Evolutionary conservation across 2,329 filamentous ascomycete species (phyloP).

Genomic region (Dactylellina sp.): DNA sequence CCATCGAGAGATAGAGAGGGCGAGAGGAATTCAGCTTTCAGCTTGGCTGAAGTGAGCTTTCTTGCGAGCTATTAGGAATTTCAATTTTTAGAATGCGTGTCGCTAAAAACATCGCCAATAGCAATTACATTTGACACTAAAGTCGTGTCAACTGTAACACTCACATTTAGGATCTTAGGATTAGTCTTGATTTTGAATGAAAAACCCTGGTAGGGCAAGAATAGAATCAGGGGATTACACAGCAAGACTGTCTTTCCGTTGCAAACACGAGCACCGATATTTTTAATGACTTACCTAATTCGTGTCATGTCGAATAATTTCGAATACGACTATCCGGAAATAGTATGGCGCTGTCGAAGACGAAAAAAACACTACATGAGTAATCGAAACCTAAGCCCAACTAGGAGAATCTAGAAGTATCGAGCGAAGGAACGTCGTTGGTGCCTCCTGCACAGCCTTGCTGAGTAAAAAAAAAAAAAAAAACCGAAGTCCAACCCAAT

Average conservation of each 20-base stretch:
- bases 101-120: not conserved
- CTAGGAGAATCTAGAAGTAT: constrained; percentile 36
- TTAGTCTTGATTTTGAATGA: not conserved
- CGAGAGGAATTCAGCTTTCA: constrained; percentile 2
- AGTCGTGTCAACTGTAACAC: too few species aligned
- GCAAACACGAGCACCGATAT: not conserved
- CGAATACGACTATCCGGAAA: not conserved
- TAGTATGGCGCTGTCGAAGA: constrained; percentile 14
- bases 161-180: not conserved
- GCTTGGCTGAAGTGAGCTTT: not conserved
- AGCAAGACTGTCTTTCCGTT: constrained; percentile 3
- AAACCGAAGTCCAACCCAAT: too few species aligned
- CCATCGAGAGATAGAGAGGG: not conserved
- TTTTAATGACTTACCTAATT: constrained; percentile 40
- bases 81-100: too few species aligned
- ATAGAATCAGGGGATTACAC: constrained; percentile 1
- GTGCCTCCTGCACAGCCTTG: constrained; percentile 1
- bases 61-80: too few species aligned
- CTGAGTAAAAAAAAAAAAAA: not conserved
- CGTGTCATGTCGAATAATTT: constrained; percentile 8
- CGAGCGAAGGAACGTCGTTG: not conserved
- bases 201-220: not conserved
- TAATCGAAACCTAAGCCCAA: constrained; percentile 47
- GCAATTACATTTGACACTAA: not conserved
- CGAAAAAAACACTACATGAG: constrained; percentile 25